These are phyloP conservation scores for Polyporus tsugae DNA, from an alignment of 1,284 basidiomycete genomes.

Conservation along the genomic window DNA sequence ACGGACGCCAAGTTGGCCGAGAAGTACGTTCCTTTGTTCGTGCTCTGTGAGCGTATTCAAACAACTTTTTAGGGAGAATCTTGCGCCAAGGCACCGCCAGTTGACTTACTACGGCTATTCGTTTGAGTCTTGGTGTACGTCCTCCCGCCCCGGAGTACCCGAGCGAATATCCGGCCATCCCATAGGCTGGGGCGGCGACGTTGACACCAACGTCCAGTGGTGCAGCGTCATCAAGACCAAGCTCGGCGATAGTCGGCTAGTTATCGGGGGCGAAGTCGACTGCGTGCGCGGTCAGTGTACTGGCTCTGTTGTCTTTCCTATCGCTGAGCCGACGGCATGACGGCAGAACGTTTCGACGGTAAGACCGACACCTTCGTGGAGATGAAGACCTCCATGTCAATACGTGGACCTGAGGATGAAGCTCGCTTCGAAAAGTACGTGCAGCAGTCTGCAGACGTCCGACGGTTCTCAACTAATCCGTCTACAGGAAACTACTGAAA, in stretches of 20 bases:
- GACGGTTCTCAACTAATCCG: not conserved
- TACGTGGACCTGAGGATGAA: conserved; percentile 76
- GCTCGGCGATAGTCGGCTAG: conserved; percentile 80
- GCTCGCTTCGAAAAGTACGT: conserved; percentile 83
- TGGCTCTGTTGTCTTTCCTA: not conserved
- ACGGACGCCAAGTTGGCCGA: conserved; percentile 62
- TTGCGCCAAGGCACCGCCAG: conserved; percentile 63
- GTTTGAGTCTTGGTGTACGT: conserved; percentile 89
- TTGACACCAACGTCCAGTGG: conserved; percentile 97
- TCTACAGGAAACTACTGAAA: conserved; percentile 83
- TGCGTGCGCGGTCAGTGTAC: conserved; percentile 77
- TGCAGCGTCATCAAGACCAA: conserved; percentile 93
- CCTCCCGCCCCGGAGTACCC: conserved; percentile 43
- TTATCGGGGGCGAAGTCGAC: conserved; percentile 96
- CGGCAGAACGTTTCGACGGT: conserved; percentile 62
- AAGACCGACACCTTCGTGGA: conserved; percentile 81
- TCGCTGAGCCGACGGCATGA: not conserved
- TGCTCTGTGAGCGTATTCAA: conserved; percentile 26
- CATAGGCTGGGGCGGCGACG: conserved; percentile 83
- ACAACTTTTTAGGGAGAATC: conserved; percentile 58
- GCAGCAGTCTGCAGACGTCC: not conserved
- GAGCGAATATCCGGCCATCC: conserved; percentile 42
- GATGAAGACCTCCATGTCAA: conserved; percentile 90
- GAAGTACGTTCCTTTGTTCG: conserved; percentile 54
- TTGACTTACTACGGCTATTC: conserved; percentile 83